Base-by-base conservation (phyloP, 164 flowering plant genomes). In the Echeveria elegans region DNA sequence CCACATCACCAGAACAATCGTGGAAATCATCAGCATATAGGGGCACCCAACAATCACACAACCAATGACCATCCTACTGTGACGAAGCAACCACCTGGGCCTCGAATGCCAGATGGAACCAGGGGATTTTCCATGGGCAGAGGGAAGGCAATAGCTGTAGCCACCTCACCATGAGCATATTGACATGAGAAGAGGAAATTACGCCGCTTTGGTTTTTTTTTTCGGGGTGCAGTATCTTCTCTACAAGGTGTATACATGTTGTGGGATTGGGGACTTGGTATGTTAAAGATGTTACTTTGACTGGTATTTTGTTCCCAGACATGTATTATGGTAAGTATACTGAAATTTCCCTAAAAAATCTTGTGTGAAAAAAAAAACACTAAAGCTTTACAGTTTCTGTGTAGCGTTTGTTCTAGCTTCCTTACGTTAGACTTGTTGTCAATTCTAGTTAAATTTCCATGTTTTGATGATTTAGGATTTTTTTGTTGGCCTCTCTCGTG, bases 101-200 rank as follows among this genome's bases (percentile, higher is more conserved):
- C 95, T 1, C 85, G 90, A 9, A 88, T 88, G 95, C 95, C 90
- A 15, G 95, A 88, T 71, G 95, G 95, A 11, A 88, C 95, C 19
- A 76, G 82, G 69, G 95, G 95, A 56, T 88, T 88, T 47, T 58
- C 89, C 0, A 74, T 83, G 76, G 95, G 95, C 29, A 79, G 95
- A 21, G 95, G 95, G 68, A 88, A 84, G 77, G 83, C 89, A 61
- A 34, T 80, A 24, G 47, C 74, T 5, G 72, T 76, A 23, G 73
- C 69, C 70, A 72, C 45, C 18, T 43, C 71, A 6, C 72, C 59
- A 66, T 12, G 19, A 41, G 61, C 61, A 34, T 34, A 11, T 10
- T 21, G 24, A 24, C 26, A 48, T 48, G 30, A 24, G 60, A 53
- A 53, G 4, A 53, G 7, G 60, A 53, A 26, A 52, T 56, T 26